Evolutionary conservation across 2,329 filamentous ascomycete genomes (phyloP), one percentile per base, ranked within the genome.

Genomic region (Graphium sp.): DNA sequence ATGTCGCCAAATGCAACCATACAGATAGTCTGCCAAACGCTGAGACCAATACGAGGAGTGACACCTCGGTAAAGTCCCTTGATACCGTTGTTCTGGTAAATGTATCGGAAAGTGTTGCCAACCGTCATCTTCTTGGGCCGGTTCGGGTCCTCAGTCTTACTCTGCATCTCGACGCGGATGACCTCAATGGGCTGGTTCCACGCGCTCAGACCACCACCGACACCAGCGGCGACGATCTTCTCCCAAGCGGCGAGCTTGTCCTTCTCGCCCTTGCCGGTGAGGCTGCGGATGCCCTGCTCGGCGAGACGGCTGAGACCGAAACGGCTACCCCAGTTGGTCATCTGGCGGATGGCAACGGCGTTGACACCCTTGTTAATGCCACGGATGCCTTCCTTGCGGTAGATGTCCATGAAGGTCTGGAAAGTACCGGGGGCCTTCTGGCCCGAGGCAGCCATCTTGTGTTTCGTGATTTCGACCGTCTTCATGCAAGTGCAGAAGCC

Each of bases 401-500:
- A 98, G 56, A 98, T 98, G 49, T 81, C 76, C 76, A 87, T 89
- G 58, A 98, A 98, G 34, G 89, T 95, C 43, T 74, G 69, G 55
- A 92, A 91, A 40, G 89, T 95, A 46, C 82, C 74, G n/a, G 74
- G 80, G 15, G 83, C 81, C 61, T 83, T 82, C 40, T 76, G 72
- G 43, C 89, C 89, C 24, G 73, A 41, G 19, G 82, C 76, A 10
- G 82, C 84, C 48, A 89, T 65, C 71, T 95, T 95, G 67, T 89
- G 79, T 62, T 94, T 91, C 49, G 89, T 98, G 59, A 98, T 98
- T 59, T 98, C 89, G 41, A 95, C 89, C 38, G 89, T 98, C 75
- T 98, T 98, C 89, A 98, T 98, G 72, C 89, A 98, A 36, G 89
- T 98, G 62, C 89, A 98, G 74, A 98, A 98, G 42, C 89, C 89